Evolutionary conservation across 768 basidiomycete genomes (phyloP).

Genomic region (Panaeolus cyanescens): DNA sequence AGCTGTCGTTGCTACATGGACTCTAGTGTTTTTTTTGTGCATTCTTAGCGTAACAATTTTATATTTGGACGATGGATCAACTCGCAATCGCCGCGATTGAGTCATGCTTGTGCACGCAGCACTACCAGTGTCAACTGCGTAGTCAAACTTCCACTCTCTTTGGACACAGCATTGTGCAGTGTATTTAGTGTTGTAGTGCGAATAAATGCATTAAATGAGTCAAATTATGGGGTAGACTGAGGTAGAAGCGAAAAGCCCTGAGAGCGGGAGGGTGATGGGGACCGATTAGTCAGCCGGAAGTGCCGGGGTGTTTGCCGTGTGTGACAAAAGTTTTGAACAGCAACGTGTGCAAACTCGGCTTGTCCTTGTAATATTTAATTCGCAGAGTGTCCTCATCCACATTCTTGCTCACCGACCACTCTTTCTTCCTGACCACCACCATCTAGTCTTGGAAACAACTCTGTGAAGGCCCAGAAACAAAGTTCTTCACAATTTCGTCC

Average conservation of each 20-base stretch:
- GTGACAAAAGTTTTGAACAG: slow-evolving; percentile 21
- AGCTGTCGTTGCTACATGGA: not conserved
- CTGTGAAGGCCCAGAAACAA: slow-evolving; percentile 19
- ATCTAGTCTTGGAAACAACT: slow-evolving; percentile 13
- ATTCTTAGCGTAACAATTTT: not conserved
- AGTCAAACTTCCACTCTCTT: not conserved
- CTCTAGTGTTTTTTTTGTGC: not conserved
- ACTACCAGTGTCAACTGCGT: not conserved
- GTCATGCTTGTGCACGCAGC: too few relatives aligned
- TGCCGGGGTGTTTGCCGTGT: slow-evolving; percentile 10
- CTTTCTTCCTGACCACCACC: slow-evolving; percentile 19
- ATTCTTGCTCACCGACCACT: slow-evolving; percentile 24
- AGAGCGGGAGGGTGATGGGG: not conserved
- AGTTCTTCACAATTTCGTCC: slow-evolving; percentile 65
- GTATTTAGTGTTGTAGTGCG: too few relatives aligned
- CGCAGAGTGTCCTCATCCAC: not conserved
- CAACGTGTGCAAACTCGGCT: slow-evolving; percentile 28
- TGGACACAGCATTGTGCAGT: too few relatives aligned
- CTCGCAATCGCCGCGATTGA: not conserved
- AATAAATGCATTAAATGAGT: not conserved
- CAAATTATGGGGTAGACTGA: not conserved
- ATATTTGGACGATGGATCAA: not conserved
- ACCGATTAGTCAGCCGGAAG: not conserved
- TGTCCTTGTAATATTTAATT: slow-evolving; percentile 27
- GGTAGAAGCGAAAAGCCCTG: not conserved